Base-by-base conservation (phyloP, 2,329 filamentous ascomycete species). In the Apiospora rasikravindrae region DNA sequence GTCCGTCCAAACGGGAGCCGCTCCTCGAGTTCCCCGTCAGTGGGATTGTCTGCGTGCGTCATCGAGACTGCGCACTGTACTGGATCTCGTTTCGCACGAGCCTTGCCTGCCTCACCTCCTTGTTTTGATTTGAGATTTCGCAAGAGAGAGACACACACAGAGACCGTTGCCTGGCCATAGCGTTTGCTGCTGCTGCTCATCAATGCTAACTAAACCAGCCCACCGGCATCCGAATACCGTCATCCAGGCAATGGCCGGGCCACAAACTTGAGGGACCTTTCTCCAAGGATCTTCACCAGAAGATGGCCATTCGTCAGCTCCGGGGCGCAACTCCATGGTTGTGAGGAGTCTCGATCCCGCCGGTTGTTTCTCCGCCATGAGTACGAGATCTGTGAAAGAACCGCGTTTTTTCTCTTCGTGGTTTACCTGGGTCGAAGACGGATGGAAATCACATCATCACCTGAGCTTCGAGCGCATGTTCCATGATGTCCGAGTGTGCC, bases 11-110 rank as follows among this genome's bases (percentile, higher is more conserved):
- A 69, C 68, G 68, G 68, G 66, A 51, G 68, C 8, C 33, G 68
- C 68, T 69, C 8, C 47, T 42, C 37, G 68, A 42, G 29, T 69
- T 69, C 68, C 68, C 45, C 68, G 66, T 45, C n/a, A 45, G 66
- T 68, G 40, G 44, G 66, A 33, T 33, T 26, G 19, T 49, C 24
- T 26, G 64, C 40, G 66, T 68, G 66, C 66, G 66, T 68, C 66
- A 47, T 68, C 16, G 66, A n/a, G 19, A 29, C 13, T n/a, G n/a
- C 42, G 19, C 66, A 68, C 66, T 68, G 44, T 68, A 29, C 66
- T 29, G 66, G 29, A 14, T 8, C 40, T 29, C 42, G 57, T 64
- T 64, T 40, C 57, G 57, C 57, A 40, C 57, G 33, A 64, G 57
- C 57, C 57, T 64, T 64, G 40, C 57, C 57, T 49, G 19, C 8